Evolutionary conservation across 1,284 basidiomycete species (phyloP), one percentile per base, ranked within the genome.

Genomic region (Papiliotrema flavescens): DNA sequence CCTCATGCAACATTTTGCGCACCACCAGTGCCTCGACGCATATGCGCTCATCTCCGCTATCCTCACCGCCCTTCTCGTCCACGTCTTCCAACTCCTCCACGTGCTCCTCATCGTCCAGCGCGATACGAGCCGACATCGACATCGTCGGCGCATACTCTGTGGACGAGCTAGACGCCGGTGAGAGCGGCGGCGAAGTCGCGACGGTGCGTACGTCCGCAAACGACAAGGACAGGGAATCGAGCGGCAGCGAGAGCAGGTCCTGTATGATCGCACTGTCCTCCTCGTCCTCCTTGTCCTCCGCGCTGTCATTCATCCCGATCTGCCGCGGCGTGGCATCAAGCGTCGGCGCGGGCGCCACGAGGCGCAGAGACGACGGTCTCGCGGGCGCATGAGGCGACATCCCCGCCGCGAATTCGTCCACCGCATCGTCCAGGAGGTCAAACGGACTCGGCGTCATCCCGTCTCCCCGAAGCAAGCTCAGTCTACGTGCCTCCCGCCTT

Each of bases 21-120:
- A 77, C 71, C 9, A 77, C 73, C 7, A 77, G 53, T 17, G 73
- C 75, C 56, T 77, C 75, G 19, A 77, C 75, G 57, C 75, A 77
- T 36, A 76, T 71, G 42, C 66, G 59, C 50, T 72, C 70, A n/a
- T 63, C 57, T n/a, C 26, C 42, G 13, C 20, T 49, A 32, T 32
- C 28, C 6, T 6, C 6, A 32, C 28, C 28, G 28, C 11, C 28
- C 28, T 5, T 32, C 11, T 11, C 28, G 11, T 32, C 40, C 23
- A 2, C 32, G 5, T 35, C 43, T 22, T 34, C 34, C 11, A 17
- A n/a, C n/a, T n/a, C n/a, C 22, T 19, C 24, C 32, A 9, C 37
- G 36, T 23, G 23, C 50, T 26, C 40, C 23, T 5, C 32, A 8
- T 35, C 43, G 34, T 34, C 34, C 11, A 17, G n/a, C n/a, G 17